These are phyloP conservation scores for Mycotypha africana DNA, from an alignment of 371 early-diverging fungal genomes.

Conservation along the genomic window DNA sequence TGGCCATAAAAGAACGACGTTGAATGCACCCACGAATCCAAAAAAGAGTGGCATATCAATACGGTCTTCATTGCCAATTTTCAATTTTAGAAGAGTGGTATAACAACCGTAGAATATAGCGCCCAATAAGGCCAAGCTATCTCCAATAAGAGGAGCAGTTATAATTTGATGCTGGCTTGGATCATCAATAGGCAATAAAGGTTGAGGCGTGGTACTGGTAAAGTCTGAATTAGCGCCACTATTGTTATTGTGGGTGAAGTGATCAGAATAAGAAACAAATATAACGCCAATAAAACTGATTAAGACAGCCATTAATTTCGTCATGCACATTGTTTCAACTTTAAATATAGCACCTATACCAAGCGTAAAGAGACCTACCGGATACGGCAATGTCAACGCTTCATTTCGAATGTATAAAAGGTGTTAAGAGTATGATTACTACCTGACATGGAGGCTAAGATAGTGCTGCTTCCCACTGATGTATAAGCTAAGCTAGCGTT, in stretches of 20 bases:
- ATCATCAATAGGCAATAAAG: no score
- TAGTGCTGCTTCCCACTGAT: constrained; percentile 77
- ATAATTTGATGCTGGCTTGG: not conserved
- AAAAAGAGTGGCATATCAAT: constrained; percentile 71
- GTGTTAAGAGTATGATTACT: no score
- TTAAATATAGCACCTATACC: constrained; percentile 55
- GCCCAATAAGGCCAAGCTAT: constrained; percentile 60
- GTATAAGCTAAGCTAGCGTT: constrained; percentile 78
- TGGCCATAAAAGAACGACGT: constrained; percentile 63
- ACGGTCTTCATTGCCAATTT: constrained; percentile 60
- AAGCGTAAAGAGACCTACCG: constrained; percentile 64
- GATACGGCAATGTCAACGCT: no score
- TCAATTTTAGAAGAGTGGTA: constrained; percentile 64
- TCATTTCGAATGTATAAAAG: no score
- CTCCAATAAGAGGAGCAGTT: constrained; percentile 49
- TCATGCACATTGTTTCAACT: constrained; percentile 53
- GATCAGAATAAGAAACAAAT: constrained; percentile 42
- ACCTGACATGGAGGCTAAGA: constrained; percentile 72
- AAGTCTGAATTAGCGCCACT: not conserved
- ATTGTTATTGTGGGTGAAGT: constrained; percentile 3
- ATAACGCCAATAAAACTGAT: constrained; percentile 49
- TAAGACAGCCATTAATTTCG: constrained; percentile 53
- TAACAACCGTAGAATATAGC: constrained; percentile 76
- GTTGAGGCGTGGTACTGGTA: no score
- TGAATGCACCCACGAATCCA: constrained; percentile 75